Evolutionary conservation across 164 flowering plant genomes (phyloP).

Genomic region (Kingdonia uniflora): DNA sequence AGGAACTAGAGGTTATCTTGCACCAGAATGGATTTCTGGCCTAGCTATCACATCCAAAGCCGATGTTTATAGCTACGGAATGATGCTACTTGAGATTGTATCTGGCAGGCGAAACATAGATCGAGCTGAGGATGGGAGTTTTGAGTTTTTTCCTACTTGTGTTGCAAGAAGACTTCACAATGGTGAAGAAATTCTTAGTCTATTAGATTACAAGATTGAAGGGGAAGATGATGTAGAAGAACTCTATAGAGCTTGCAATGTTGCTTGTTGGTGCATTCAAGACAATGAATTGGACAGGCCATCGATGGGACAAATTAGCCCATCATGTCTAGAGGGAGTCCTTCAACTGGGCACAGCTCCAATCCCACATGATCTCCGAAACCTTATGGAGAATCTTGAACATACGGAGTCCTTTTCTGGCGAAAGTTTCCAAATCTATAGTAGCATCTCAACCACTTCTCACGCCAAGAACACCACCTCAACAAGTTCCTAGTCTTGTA

Average conservation of each 20-base stretch:
- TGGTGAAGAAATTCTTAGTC: slow-evolving; percentile 12
- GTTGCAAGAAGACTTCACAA: slow-evolving; percentile 4
- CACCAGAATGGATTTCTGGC: slow-evolving; percentile 33
- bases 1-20: slow-evolving; percentile 34
- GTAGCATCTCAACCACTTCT: no score
- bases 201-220: slow-evolving; percentile 18
- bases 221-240: slow-evolving; percentile 19
- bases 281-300: slow-evolving; percentile 25
- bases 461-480: no score
- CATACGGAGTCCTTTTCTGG: no score
- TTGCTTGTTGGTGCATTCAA: slow-evolving; percentile 34
- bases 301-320: slow-evolving; percentile 26
- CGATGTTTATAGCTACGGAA: background rate
- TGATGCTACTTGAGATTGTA: background rate
- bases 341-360: slow-evolving; percentile 23
- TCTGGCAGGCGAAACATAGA: background rate
- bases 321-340: slow-evolving; percentile 28
- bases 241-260: slow-evolving; percentile 18
- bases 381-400: slow-evolving; percentile 11
- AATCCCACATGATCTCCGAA: slow-evolving; percentile 18
- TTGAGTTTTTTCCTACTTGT: background rate
- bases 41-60: slow-evolving; percentile 23
- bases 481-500: no score
- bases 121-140: background rate
- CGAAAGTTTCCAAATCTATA: no score